Percentiles rank a stretch among this genome's conserved stretches.
Evolutionary conservation across 805 yeast genomes (phyloP).

Genomic region (Yamadazyma philogaea): DNA sequence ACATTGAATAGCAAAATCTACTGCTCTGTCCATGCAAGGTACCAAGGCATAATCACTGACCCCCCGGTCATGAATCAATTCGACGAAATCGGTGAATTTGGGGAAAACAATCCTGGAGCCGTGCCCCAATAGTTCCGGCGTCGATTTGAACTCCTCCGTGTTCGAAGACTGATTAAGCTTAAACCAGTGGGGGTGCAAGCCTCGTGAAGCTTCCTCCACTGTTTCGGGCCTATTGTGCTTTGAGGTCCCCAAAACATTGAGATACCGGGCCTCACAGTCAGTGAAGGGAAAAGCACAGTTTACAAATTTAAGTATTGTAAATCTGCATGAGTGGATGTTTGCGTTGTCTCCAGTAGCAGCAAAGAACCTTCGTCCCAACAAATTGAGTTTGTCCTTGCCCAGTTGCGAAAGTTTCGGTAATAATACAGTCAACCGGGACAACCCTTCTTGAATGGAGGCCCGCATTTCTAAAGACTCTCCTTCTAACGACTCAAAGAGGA

Average conservation of each 20-base stretch:
- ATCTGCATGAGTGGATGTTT: constrained; percentile 52
- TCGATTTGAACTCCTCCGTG: constrained; percentile 40
- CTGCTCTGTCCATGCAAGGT: constrained; percentile 29
- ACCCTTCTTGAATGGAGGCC: constrained; percentile 66
- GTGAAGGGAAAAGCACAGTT: constrained; percentile 63
- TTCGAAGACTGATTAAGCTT: constrained; percentile 47
- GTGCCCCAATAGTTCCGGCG: constrained; percentile 43
- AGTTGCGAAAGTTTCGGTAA: constrained; percentile 37
- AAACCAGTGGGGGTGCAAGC: constrained; percentile 83
- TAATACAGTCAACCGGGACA: constrained; percentile 55
- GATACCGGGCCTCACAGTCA: constrained; percentile 63
- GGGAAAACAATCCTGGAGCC: constrained; percentile 52
- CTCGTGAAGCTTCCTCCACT: constrained; percentile 73
- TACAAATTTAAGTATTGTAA: constrained; percentile 60
- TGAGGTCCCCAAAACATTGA: constrained; percentile 65
- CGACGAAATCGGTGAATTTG: constrained; percentile 40
- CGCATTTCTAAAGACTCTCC: constrained; percentile 63
- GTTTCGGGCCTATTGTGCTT: constrained; percentile 63
- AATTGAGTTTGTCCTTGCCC: constrained; percentile 43
- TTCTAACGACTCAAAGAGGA: constrained; percentile 66
- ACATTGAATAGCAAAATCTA: constrained; percentile 54
- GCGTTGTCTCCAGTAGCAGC: constrained; percentile 13
- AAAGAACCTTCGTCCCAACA: constrained; percentile 33
- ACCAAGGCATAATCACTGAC: constrained; percentile 18
- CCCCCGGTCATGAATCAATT: constrained; percentile 14